Base-by-base conservation (phyloP, 768 basidiomycete genomes). In the Gloeophyllum trabeum region DNA sequence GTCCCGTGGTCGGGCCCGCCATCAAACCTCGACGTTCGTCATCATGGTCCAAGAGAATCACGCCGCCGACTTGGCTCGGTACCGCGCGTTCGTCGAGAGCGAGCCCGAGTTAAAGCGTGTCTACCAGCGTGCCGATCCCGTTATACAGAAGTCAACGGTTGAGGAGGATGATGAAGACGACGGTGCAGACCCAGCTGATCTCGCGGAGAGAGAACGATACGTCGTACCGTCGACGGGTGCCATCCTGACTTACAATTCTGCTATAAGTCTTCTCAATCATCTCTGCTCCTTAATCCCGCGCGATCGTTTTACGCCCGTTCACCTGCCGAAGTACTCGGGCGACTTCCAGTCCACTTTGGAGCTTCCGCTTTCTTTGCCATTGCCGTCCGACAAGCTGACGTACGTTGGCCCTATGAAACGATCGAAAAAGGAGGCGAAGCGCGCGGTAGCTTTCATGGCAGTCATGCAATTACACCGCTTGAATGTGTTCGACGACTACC, bases 1-100 rank as follows among this genome's bases (percentile, higher is more conserved):
- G 57, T 90, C 86, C 16, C 78, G 91, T 21, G 91, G 91, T 28
- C 72, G 91, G 10, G 90, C 91, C 0, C 69, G 91, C 36, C 81
- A 79, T 46, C 73, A 75, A 43, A 65, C 73, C 0, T 89, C 89
- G 1, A 80, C 76, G 2, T 93, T 86, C 50, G 65, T 92, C 35
- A 70, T 92, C 23, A 83, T 94, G 86, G 68, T 88, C 14, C 75
- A 79, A 46, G 62, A 81, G 45, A 72, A 74, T 39, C 69, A 81
- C 38, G 55, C 61, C 1, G 60, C 63, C 1, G 74, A 81, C 43
- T 58, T 80, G 1, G 64, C 65, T 18, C 71, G 71, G 42, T 90
- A 90, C 54, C 57, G 66, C 28, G 55, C 64, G 4, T 73, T 87
- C 50, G 64, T 69, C 41, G 59, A 70, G 24, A 71, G 67, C 32